Percentiles rank a stretch among this genome's conserved stretches.
Evolutionary conservation across 1,139 yeast genomes (phyloP).

Genomic region (Ogataea hybrid): DNA sequence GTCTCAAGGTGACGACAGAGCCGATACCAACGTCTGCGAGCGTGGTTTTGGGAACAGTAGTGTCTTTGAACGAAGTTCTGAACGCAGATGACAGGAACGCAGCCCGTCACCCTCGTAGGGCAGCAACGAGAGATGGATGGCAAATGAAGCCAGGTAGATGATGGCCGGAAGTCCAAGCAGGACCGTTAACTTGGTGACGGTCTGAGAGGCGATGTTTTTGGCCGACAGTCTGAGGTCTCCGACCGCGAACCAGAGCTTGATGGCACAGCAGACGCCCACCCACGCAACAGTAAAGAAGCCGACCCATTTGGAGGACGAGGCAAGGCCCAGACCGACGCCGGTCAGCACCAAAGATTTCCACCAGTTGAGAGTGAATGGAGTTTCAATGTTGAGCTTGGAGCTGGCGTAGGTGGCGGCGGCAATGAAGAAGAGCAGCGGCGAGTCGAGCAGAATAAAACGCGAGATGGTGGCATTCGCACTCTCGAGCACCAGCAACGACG

Average conservation of each 20-base stretch:
- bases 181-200: conserved; percentile 52
- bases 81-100: conserved; percentile 90
- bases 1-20: conserved; percentile 77
- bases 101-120: conserved; percentile 82
- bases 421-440: conserved; percentile 88
- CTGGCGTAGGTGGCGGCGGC: conserved; percentile 81
- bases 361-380: conserved; percentile 71
- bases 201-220: conserved; percentile 49
- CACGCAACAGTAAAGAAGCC: conserved; percentile 93
- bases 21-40: conserved; percentile 87
- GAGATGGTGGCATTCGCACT: conserved; percentile 87
- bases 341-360: conserved; percentile 67
- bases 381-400: conserved; percentile 77
- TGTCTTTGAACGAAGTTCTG: conserved; percentile 72
- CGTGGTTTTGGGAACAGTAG: conserved; percentile 64
- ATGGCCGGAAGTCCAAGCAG: conserved; percentile 69
- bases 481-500: conserved; percentile 71
- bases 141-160: conserved; percentile 72
- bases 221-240: conserved; percentile 78
- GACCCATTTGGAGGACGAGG: conserved; percentile 93
- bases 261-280: conserved; percentile 75
- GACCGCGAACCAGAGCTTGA: conserved; percentile 81
- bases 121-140: conserved; percentile 73
- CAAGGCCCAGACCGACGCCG: conserved; percentile 83
- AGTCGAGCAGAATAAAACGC: conserved; percentile 83